Percentiles rank a stretch among this genome's conserved stretches.
Evolutionary conservation across 176 grass and related monocot genomes (phyloP).

Genomic region (Cocos nucifera): DNA sequence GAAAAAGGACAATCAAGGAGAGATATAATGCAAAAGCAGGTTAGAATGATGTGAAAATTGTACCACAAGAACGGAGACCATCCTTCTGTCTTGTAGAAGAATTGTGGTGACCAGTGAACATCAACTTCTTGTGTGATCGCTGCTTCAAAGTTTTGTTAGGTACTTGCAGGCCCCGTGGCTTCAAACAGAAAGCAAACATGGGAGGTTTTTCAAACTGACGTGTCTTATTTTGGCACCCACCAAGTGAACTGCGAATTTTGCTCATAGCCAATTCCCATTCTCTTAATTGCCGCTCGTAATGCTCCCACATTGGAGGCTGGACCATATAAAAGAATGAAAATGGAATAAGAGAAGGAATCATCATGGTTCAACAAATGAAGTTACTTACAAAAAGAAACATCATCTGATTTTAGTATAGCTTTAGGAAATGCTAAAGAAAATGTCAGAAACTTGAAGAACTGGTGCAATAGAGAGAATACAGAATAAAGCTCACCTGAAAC

Average conservation of each 20-base stretch:
- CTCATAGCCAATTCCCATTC: slow-evolving; percentile 66
- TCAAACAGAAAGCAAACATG: slow-evolving; percentile 95
- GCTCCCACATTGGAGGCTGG: slow-evolving; percentile 81
- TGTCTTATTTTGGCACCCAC: slow-evolving; percentile 41
- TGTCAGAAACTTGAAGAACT: slow-evolving; percentile 1
- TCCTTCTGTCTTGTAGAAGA: slow-evolving; percentile 50
- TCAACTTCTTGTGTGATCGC: slow-evolving; percentile 76
- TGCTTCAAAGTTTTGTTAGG: slow-evolving; percentile 59
- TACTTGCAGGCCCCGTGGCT: slow-evolving; percentile 61
- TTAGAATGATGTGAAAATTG: background rate
- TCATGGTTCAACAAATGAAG: too few relatives aligned
- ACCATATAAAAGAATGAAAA: slow-evolving; percentile 19
- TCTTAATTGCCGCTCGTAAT: slow-evolving; percentile 57
- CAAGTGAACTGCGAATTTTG: slow-evolving; percentile 40
- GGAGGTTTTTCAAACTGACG: slow-evolving; percentile 47
- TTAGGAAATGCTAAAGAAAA: background rate
- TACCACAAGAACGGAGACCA: slow-evolving; percentile 47
- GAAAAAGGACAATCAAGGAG: background rate
- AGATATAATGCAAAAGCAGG: too few relatives aligned
- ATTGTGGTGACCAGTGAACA: slow-evolving; percentile 47
- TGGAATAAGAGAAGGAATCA: background rate
- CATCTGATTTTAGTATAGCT: background rate
- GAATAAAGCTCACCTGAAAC: slow-evolving; percentile 10
- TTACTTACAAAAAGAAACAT: slow-evolving; percentile 1
- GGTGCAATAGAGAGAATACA: slow-evolving; percentile 2